Base-by-base conservation (phyloP, 2,329 filamentous ascomycete genomes). In the Xylariaceae sp. region DNA sequence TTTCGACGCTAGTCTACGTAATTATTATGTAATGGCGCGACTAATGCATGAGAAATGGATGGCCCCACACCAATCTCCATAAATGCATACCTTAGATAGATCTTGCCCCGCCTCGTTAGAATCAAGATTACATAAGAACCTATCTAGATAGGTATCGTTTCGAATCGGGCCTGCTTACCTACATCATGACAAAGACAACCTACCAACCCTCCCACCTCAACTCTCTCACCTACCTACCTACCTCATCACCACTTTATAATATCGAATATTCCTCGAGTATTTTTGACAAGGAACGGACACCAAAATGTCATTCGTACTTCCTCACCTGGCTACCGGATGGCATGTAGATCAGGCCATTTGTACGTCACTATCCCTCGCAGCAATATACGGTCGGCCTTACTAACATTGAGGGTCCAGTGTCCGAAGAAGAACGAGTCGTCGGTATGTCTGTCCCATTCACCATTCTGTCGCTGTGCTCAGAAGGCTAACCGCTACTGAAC, bases 271-370 rank as follows among this genome's bases (percentile, higher is more conserved):
- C 6, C 46, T 40, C 19, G 42, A 3, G 11, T 9, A 43, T 11
- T 9, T 47, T 19, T 29, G n/a, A 37, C 35, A 37, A 30, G 27
- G 31, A 19, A 27, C 42, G 6, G 39, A 3, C 6, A 2, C 31
- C 52, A 55, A 40, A 7, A 82, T 82, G 79, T 96, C 91, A 66
- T 88, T 96, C 60, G 88, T 95, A 48, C 84, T 99, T 51, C 92
- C 92, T 45, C 92, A 97, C 73, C 81, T 99, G 46, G 83, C 83
- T 64, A 91, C 88, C 42, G 94, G 89, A 72, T 99, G 92, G 94
- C 94, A 99, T 73, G 94, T 99, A 68, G 94, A 97, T 78, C 91
- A 97, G 75, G 91, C 91, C 60, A 96, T 96, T 68, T 85, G 54
- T 49, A 47, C 9, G 51, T 55, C 26, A 8, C 31, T 31, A 19